Conservation (phyloP, 208 protist species). For the Leptomonas seymouri region DNA sequence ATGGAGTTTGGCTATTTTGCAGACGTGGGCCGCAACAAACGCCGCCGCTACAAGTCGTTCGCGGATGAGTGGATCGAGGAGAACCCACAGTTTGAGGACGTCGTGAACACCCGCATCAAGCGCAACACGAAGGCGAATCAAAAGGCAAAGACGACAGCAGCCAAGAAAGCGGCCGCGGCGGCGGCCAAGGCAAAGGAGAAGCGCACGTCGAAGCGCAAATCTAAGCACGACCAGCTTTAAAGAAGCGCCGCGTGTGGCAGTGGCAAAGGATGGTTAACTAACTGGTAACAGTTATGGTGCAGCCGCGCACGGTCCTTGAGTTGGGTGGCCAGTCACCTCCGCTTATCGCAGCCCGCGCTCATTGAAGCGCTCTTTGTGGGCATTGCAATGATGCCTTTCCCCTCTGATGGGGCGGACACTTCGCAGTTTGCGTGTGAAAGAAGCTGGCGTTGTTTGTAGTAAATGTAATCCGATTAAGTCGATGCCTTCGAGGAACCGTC, state of each 20-base stretch:
- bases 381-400: too few species aligned
- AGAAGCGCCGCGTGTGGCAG: background rate
- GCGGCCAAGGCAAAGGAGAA: slow-evolving; percentile 62
- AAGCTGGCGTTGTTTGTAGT: too few species aligned
- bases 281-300: too few species aligned
- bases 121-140: slow-evolving; percentile 77
- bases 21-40: slow-evolving; percentile 76
- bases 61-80: slow-evolving; percentile 91
- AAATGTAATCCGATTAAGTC: too few species aligned
- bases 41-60: slow-evolving; percentile 81
- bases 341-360: too few species aligned
- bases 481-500: too few species aligned
- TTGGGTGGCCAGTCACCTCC: too few species aligned
- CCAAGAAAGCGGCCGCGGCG: slow-evolving; percentile 52
- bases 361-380: too few species aligned
- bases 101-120: slow-evolving; percentile 77
- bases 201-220: slow-evolving; percentile 57
- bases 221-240: slow-evolving; percentile 38
- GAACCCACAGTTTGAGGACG: slow-evolving; percentile 76
- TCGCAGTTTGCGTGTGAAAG: too few species aligned
- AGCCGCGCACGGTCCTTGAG: too few species aligned
- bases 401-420: too few species aligned
- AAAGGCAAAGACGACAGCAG: slow-evolving; percentile 64
- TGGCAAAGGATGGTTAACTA: too few species aligned
- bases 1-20: slow-evolving; percentile 89